phyloP scores from a whole-genome alignment of 2,329 filamentous ascomycete genomes.

The Ramichloridium luteum region DNA sequence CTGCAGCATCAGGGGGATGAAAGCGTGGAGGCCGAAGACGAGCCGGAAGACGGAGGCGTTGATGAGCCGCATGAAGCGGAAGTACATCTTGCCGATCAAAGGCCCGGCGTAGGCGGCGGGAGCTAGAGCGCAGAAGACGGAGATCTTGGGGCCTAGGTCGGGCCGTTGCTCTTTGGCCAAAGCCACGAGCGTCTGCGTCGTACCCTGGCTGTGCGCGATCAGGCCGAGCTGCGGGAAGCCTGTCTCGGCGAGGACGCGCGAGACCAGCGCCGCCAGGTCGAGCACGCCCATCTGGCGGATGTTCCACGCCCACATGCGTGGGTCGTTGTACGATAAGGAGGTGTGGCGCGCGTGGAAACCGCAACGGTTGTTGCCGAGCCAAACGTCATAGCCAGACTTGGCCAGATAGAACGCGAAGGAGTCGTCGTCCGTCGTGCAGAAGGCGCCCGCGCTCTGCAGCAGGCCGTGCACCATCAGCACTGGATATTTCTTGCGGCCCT shows the following conservation, averaged over 20 bases:
- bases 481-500: slow-evolving; percentile 52
- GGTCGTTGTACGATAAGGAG: slow-evolving; percentile 58
- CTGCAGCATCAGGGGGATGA: slow-evolving; percentile 86
- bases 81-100: slow-evolving; percentile 73
- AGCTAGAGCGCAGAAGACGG: slow-evolving; percentile 80
- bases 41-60: slow-evolving; percentile 63
- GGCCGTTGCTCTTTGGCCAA: slow-evolving; percentile 83
- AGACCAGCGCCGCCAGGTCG: slow-evolving; percentile 70
- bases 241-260: slow-evolving; percentile 68
- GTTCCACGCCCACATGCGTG: slow-evolving; percentile 95
- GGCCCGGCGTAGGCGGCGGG: slow-evolving; percentile 85
- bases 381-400: slow-evolving; percentile 87
- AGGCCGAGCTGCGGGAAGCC: slow-evolving; percentile 73
- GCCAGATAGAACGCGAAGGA: slow-evolving; percentile 85
- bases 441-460: slow-evolving; percentile 76
- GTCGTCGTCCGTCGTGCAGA: slow-evolving; percentile 80
- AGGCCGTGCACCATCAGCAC: slow-evolving; percentile 80
- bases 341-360: slow-evolving; percentile 70
- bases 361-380: slow-evolving; percentile 88
- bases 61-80: slow-evolving; percentile 80
- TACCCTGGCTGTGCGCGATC: slow-evolving; percentile 82
- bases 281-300: slow-evolving; percentile 87
- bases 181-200: slow-evolving; percentile 75
- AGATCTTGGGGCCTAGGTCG: slow-evolving; percentile 68
- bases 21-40: slow-evolving; percentile 83